Base-by-base conservation (phyloP, 768 basidiomycete genomes). In the Gautieria morchelliformis region DNA sequence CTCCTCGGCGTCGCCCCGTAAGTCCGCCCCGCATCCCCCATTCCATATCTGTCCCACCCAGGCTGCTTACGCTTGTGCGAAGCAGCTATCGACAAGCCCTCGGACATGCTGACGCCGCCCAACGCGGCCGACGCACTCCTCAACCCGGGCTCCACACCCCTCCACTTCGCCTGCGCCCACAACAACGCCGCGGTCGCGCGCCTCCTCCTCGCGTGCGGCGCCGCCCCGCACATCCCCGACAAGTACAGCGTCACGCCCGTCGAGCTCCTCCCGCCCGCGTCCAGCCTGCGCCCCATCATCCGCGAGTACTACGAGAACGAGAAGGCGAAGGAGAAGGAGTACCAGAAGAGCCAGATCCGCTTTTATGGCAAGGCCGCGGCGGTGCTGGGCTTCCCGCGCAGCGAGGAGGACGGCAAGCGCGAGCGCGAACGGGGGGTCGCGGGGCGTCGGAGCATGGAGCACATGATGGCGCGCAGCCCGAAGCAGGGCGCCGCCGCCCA, bases 161-260 rank as follows among this genome's bases (percentile, higher is more conserved):
- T 98, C 24, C 96, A 99, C 68, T 99, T 97, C 67, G 95, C 96
- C 14, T 88, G 93, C 35, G 93, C 95, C 30, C 93, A 96, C 64
- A 94, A 94, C 3, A 91, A 99, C 71, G 80, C 80, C 32, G 70
- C 76, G 24, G 83, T 93, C 63, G 82, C 93, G 46, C 78, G 76
- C 59, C 81, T 87, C 37, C 83, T 99, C 44, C 83, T 99, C 40
- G 79, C 85, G 17, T 84, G 83, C 61, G 93, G 93, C 49, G 96
- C 95, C 8, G 78, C 82, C 58, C 82, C 93, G 20, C 77, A 86
- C 68, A 81, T 84, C 45, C 68, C 85, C 5, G 95, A 99, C 73
- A 99, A 98, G 68, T 87, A 93, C 71, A 93, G 92, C 5, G 74
- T 91, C 60, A 94, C 89, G 1, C 88, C 95, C 20, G 89, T 42